phyloP scores from a whole-genome alignment of 139 green algal genomes.

The Chlamydomonas applanata region DNA sequence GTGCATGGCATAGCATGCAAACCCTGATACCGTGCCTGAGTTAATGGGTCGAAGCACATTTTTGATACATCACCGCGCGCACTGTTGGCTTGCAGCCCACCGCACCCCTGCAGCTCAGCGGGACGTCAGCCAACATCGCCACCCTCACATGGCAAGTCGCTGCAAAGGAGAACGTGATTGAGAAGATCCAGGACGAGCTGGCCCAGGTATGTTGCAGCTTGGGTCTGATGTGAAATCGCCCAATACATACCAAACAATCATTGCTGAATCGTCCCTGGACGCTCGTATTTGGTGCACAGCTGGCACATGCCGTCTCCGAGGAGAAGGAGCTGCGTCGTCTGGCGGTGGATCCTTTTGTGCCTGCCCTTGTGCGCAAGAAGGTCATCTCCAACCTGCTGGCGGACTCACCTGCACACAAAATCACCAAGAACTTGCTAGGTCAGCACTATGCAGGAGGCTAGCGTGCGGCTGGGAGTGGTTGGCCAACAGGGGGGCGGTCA shows the following conservation, averaged over 20 bases:
- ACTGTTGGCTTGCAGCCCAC: conserved; percentile 39
- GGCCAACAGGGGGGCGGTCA: not conserved
- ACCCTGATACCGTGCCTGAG: not conserved
- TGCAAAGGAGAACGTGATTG: conserved; percentile 56
- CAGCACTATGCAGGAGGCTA: not conserved
- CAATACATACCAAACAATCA: not conserved
- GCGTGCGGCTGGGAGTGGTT: conserved; percentile 1
- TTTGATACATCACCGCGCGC: not conserved
- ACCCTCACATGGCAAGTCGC: conserved; percentile 54
- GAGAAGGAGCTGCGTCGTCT: conserved; percentile 38
- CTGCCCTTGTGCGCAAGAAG: conserved; percentile 32
- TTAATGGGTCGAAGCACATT: too few relatives aligned
- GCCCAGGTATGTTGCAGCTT: conserved; percentile 43
- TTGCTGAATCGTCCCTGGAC: not conserved
- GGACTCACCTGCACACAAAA: conserved; percentile 25
- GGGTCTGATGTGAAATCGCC: not conserved
- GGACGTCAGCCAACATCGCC: conserved; percentile 45
- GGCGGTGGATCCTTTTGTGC: conserved; percentile 56
- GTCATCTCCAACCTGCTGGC: conserved; percentile 44
- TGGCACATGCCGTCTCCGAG: not conserved
- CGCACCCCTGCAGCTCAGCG: conserved; percentile 44
- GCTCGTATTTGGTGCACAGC: not conserved
- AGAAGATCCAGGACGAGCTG: conserved; percentile 64
- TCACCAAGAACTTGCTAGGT: conserved; percentile 57
- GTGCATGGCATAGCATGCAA: not conserved